Percentiles rank a stretch among this genome's conserved stretches.
phyloP scores from a whole-genome alignment of 2,329 filamentous ascomycete genomes.

The Fusarium algeriense region DNA sequence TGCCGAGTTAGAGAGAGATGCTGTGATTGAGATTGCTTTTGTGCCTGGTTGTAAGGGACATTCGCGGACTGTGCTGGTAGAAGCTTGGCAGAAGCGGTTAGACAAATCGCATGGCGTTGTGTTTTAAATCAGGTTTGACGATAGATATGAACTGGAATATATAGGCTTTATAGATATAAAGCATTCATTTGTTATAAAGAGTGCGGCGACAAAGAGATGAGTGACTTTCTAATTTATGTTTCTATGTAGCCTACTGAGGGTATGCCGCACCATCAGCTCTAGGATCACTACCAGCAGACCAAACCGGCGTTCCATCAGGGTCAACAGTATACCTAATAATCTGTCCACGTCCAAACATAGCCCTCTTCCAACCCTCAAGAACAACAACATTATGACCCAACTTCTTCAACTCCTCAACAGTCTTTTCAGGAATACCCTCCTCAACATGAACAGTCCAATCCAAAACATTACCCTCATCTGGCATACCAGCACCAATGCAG shows the following conservation, averaged over 20 bases:
- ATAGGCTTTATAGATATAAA: slow-evolving; percentile 13
- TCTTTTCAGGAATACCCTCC: slow-evolving; percentile 79
- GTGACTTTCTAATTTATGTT: fast-evolving
- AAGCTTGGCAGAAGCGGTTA: background rate
- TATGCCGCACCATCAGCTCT: slow-evolving; percentile 83
- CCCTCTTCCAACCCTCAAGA: slow-evolving; percentile 72
- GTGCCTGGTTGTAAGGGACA: background rate
- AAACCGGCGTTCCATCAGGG: slow-evolving; percentile 76
- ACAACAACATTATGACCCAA: slow-evolving; percentile 81
- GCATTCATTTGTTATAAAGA: background rate
- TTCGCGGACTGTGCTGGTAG: background rate
- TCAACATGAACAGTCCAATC: slow-evolving; percentile 81
- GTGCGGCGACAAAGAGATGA: too few relatives aligned
- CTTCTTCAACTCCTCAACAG: slow-evolving; percentile 73
- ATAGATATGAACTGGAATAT: background rate
- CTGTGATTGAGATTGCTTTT: slow-evolving; percentile 14
- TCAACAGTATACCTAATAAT: slow-evolving; percentile 84
- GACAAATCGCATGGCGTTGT: background rate
- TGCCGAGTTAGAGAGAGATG: background rate
- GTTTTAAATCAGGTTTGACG: background rate
- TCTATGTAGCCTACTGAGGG: slow-evolving; percentile 53
- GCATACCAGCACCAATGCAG: slow-evolving; percentile 83
- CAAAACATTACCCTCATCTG: slow-evolving; percentile 67
- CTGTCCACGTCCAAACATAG: slow-evolving; percentile 87
- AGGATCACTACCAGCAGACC: slow-evolving; percentile 89